Percentiles rank a stretch among this genome's conserved stretches.
Conservation (phyloP, 2,329 filamentous ascomycete species). For the Beauveria rudraprayagi region DNA sequence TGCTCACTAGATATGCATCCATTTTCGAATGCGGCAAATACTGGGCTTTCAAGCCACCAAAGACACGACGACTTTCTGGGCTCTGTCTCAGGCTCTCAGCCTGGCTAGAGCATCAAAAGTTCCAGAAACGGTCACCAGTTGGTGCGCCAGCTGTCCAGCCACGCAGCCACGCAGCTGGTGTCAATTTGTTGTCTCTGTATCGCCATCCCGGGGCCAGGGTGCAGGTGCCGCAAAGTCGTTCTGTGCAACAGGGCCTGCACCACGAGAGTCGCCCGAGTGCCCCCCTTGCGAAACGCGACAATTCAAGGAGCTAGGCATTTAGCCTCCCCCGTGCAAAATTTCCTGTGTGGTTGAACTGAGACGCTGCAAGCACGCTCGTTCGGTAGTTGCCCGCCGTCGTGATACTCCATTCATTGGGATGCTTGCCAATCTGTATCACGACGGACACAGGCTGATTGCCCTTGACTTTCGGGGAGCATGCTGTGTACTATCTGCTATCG, state of each 20-base stretch:
- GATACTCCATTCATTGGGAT: slow-evolving; percentile 3
- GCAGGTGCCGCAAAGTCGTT: not conserved
- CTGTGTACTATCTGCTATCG: too few species aligned
- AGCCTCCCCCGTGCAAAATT: not conserved
- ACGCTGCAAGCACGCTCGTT: not conserved
- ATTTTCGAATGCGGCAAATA: slow-evolving; percentile 6
- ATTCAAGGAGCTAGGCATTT: not conserved
- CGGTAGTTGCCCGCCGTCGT: not conserved
- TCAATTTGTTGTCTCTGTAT: too few species aligned
- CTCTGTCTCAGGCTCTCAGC: not conserved
- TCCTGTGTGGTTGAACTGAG: too few species aligned
- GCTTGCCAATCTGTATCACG: not conserved
- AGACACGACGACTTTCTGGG: not conserved
- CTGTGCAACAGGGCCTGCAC: not conserved
- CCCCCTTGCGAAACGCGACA: not conserved
- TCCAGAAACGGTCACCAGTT: not conserved
- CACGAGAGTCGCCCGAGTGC: not conserved
- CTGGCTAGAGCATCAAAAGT: not conserved
- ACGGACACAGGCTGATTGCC: too few species aligned
- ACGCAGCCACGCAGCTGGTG: not conserved
- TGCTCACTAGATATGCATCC: slow-evolving; percentile 1
- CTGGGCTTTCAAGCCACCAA: slow-evolving; percentile 2
- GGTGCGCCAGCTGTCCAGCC: not conserved
- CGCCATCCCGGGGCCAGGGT: not conserved
- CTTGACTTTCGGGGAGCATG: too few species aligned